phyloP scores from a whole-genome alignment of 805 yeast genomes.

The Saccharomycopsis sp. region DNA sequence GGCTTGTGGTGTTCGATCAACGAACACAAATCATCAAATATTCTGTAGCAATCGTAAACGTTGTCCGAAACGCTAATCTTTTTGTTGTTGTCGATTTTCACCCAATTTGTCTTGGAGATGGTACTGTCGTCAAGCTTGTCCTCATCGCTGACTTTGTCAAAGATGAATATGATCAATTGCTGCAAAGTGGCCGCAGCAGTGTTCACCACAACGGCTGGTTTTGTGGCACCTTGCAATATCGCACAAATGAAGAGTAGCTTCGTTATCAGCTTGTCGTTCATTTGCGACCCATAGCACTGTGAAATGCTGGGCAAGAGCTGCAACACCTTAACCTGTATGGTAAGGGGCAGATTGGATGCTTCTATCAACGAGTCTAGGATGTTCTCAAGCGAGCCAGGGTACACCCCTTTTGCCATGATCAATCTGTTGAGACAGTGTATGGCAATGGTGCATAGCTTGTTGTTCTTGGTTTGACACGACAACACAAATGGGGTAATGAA shows the following conservation, averaged over 20 bases:
- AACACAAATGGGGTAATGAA: conserved; percentile 61
- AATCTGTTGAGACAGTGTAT: conserved; percentile 62
- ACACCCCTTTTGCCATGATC: conserved; percentile 45
- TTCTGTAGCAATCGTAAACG: conserved; percentile 60
- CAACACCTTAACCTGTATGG: conserved; percentile 75
- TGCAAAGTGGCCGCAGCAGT: conserved; percentile 92
- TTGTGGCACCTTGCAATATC: conserved; percentile 56
- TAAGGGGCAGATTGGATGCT: conserved; percentile 67
- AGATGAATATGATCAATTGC: conserved; percentile 69
- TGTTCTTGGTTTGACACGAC: conserved; percentile 67
- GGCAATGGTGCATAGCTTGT: conserved; percentile 62
- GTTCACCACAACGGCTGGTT: conserved; percentile 69
- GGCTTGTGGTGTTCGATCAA: conserved; percentile 53
- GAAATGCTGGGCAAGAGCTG: conserved; percentile 74
- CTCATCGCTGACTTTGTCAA: conserved; percentile 51
- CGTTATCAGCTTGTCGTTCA: conserved; percentile 48
- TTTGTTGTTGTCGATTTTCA: conserved; percentile 39
- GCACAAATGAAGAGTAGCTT: conserved; percentile 62
- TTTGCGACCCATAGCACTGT: conserved; percentile 47
- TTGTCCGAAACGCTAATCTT: conserved; percentile 37
- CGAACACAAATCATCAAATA: conserved; percentile 66
- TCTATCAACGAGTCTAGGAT: conserved; percentile 62
- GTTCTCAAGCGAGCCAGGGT: conserved; percentile 40
- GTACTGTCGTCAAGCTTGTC: conserved; percentile 26
- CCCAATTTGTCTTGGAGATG: conserved; percentile 27